Evolutionary conservation across 2,329 filamentous ascomycete species (phyloP), one percentile per base, ranked within the genome.

Genomic region (Penicillium palitans): DNA sequence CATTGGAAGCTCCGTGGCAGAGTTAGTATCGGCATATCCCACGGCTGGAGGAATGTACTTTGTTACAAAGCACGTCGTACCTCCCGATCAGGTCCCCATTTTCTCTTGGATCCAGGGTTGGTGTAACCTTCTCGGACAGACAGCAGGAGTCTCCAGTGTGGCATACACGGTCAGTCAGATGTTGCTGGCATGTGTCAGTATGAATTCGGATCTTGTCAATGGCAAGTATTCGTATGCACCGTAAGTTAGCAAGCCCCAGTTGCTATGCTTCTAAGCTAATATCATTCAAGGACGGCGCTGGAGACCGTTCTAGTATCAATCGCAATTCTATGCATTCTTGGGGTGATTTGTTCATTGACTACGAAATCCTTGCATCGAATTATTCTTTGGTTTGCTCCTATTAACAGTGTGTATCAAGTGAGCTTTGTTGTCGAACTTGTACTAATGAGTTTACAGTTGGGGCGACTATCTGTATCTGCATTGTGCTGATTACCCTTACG

Each of bases 21-120:
- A 88, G 71, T 72, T 88, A 52, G 84, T 87, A 29, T 87, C 85
- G 8, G 85, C 85, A 33, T 88, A 88, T 72, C 86, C 86, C 35
- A 88, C 86, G 2, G 85, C 85, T 2, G 85, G 85, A 21, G 86
- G 86, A 3, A 87, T 88, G 84, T 88, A 88, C 71, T 88, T 87
- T 69, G 84, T 87, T 35, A 86, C 84, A 10, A 87, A 87, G 66
- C 82, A 86, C 67, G 84, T 88, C 35, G 84, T 87, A 2, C 85
- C 85, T 9, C 74, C 78, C 17, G 79, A 85, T 55, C 81, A 86
- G 67, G 84, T 87, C 31, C 82, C 86, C 2, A 80, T 86, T 13
- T 87, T 84, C 78, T 81, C 84, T 0, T 88, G 85, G 85, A 77
- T 87, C 44, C 84, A 87, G 55, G 85, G 85, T n/a, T 87, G 85